Evolutionary conservation across 306 rosid species (phyloP).

Genomic region (Mucuna pruriens): DNA sequence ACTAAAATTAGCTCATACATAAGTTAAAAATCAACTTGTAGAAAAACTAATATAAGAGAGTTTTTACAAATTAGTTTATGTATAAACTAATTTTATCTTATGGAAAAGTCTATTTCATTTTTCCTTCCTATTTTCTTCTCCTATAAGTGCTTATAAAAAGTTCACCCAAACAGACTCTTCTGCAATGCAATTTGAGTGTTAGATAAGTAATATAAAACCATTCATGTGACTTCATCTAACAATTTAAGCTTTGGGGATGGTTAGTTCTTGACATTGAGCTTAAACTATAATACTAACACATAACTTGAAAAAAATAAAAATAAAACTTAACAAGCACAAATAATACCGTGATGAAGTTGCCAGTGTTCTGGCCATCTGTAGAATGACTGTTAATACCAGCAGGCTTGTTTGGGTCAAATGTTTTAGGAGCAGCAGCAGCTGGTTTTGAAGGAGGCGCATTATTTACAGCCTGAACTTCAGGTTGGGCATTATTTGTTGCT

Average conservation of each 20-base stretch:
- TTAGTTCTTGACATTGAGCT: background rate
- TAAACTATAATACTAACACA: background rate
- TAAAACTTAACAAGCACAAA: background rate
- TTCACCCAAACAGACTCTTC: too few relatives aligned
- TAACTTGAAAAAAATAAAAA: slow-evolving; percentile 21
- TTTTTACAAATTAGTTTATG: too few relatives aligned
- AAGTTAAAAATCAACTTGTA: too few relatives aligned
- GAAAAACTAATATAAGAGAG: too few relatives aligned
- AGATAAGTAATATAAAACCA: background rate
- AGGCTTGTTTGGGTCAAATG: slow-evolving; percentile 75
- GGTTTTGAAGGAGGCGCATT: slow-evolving; percentile 67
- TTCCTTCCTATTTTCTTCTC: too few relatives aligned
- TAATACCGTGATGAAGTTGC: slow-evolving; percentile 93
- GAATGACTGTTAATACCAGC: slow-evolving; percentile 94
- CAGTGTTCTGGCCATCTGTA: slow-evolving; percentile 95
- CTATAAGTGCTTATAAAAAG: too few relatives aligned
- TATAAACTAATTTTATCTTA: too few relatives aligned
- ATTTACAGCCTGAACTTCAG: slow-evolving; percentile 55
- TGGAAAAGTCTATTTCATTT: too few relatives aligned
- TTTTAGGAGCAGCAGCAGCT: slow-evolving; percentile 46
- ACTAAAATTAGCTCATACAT: too few relatives aligned
- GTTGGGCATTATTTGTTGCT: slow-evolving; percentile 53
- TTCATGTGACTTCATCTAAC: background rate
- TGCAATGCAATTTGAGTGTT: background rate
- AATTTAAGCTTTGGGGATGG: background rate